phyloP scores from a whole-genome alignment of 768 basidiomycete genomes.

The Leccinum olivaceopallidum region DNA sequence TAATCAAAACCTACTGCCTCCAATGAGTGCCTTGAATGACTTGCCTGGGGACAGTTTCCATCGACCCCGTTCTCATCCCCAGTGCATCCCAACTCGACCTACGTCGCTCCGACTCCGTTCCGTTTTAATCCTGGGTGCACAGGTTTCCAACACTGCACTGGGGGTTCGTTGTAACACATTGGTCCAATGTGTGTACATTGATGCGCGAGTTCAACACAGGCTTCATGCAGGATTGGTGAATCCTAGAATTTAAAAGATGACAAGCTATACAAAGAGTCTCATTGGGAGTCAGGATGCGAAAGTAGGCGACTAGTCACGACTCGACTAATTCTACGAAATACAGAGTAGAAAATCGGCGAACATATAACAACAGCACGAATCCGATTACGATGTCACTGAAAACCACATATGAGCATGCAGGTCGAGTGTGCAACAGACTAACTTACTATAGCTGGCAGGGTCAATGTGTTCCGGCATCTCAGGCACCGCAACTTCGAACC shows the following conservation, averaged over 20 bases:
- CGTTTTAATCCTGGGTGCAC: no score
- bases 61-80: no score
- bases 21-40: no score
- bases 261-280: slow-evolving; percentile 44
- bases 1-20: no score
- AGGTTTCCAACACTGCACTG: no score
- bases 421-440: background rate
- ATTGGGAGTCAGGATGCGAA: background rate
- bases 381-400: slow-evolving; percentile 47
- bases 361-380: slow-evolving; percentile 15
- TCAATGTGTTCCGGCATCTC: slow-evolving; percentile 94
- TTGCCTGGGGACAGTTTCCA: no score
- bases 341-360: slow-evolving; percentile 15
- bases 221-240: background rate
- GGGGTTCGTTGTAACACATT: no score
- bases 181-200: no score
- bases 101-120: no score
- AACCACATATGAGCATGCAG: background rate
- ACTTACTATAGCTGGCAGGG: slow-evolving; percentile 92
- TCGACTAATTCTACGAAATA: slow-evolving; percentile 53
- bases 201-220: background rate
- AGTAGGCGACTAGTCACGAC: slow-evolving; percentile 61
- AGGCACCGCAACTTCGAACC: slow-evolving; percentile 97
- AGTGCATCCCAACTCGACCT: no score
- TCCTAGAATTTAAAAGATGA: background rate